Conservation (phyloP, 192 early-diverging fungal genomes). For the Gonapodya prolifera region DNA sequence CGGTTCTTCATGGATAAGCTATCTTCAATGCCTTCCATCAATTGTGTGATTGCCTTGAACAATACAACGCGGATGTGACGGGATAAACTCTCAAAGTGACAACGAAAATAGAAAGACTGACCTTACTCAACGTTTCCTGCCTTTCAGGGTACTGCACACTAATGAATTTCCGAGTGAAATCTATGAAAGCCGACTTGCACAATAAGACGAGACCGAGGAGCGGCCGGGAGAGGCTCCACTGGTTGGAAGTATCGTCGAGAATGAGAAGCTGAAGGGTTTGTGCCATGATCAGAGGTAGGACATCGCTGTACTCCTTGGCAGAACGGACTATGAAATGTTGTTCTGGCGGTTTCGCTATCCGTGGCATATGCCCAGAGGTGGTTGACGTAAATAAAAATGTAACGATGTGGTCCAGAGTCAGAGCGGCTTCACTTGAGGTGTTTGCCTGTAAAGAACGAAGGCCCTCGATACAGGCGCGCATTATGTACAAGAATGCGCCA, state of each 20-base stretch:
- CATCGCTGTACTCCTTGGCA: constrained; percentile 38
- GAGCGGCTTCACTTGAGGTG: constrained; percentile 49
- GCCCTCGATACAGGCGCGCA: constrained; percentile 61
- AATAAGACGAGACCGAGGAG: constrained; percentile 66
- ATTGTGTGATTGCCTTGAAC: constrained; percentile 25
- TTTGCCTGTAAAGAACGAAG: constrained; percentile 42
- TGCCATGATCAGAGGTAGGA: constrained; percentile 48
- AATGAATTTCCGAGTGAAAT: constrained; percentile 39
- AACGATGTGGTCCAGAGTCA: constrained; percentile 56
- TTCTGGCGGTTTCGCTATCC: constrained; percentile 4
- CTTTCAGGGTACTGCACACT: constrained; percentile 33
- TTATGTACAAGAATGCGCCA: constrained; percentile 47
- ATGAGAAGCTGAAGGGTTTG: constrained; percentile 59
- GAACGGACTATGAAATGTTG: constrained; percentile 42
- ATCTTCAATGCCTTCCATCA: constrained; percentile 50
- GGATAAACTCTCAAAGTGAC: neutral
- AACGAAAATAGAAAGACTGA: constrained; percentile 10
- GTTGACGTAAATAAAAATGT: constrained; percentile 45
- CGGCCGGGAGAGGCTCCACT: constrained; percentile 74
- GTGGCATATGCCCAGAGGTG: neutral
- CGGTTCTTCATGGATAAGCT: constrained; percentile 36
- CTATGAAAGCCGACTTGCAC: constrained; percentile 39
- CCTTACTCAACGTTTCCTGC: constrained; percentile 27
- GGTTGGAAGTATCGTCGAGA: constrained; percentile 67
- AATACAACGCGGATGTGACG: neutral